Conservation (phyloP, 2,329 filamentous ascomycete genomes). For the Aspergillus japonicus region DNA sequence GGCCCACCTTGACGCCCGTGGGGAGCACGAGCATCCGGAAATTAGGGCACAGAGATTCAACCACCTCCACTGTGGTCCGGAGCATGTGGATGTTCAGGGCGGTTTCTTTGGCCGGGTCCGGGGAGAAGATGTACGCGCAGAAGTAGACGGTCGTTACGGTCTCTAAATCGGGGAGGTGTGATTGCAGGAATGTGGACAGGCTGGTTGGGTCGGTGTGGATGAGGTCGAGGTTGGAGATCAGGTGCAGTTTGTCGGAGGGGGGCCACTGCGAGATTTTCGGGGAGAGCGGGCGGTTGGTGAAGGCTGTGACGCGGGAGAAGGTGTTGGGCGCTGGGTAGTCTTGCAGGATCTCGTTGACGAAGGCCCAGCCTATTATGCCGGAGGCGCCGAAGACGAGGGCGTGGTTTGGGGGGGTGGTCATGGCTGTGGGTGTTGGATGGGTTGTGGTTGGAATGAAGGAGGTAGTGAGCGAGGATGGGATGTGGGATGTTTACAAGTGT, state of each 20-base stretch:
- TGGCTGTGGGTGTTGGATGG: too few species aligned
- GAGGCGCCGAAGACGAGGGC: constrained; percentile 8
- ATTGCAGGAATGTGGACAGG: constrained; percentile 17
- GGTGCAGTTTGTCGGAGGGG: neutral
- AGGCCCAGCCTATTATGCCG: constrained; percentile 9
- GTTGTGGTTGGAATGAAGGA: too few species aligned
- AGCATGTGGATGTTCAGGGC: neutral
- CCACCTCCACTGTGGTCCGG: neutral
- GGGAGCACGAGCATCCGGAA: constrained; percentile 5
- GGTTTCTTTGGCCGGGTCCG: neutral
- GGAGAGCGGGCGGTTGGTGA: constrained; percentile 1
- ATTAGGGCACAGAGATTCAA: constrained; percentile 2
- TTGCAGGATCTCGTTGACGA: constrained; percentile 5
- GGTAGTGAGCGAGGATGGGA: too few species aligned
- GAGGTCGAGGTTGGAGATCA: neutral
- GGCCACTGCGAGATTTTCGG: constrained; percentile 5
- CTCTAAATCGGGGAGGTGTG: constrained; percentile 30
- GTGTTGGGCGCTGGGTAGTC: neutral
- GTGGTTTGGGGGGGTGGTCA: neutral
- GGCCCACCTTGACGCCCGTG: constrained; percentile 7
- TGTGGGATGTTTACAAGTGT: too few species aligned
- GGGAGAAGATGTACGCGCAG: constrained; percentile 1
- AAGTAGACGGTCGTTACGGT: constrained; percentile 15
- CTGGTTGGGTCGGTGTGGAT: neutral
- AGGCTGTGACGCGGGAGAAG: constrained; percentile 1